phyloP scores from a whole-genome alignment of 768 basidiomycete species.

The Hebeloma cylindrosporum region DNA sequence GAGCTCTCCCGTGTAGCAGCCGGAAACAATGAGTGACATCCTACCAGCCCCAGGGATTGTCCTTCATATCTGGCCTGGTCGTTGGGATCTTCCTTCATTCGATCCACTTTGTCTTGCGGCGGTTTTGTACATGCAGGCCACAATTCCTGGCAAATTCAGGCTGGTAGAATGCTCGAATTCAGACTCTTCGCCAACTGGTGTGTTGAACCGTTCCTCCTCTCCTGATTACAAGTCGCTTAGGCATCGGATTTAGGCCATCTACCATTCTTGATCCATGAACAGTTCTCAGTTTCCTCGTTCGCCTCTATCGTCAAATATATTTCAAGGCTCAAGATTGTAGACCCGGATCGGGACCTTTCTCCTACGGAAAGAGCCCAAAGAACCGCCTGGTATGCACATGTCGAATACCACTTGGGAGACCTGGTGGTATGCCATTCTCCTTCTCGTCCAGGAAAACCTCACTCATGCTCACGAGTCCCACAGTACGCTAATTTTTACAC shows the following conservation, averaged over 20 bases:
- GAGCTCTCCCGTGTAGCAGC: not conserved
- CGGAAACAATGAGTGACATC: constrained; percentile 9
- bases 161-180: constrained; percentile 65
- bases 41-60: constrained; percentile 25
- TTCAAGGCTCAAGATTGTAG: constrained; percentile 41
- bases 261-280: constrained; percentile 66
- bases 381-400: constrained; percentile 64
- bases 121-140: constrained; percentile 65
- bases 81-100: constrained; percentile 64
- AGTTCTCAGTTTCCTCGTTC: constrained; percentile 49
- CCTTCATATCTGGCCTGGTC: constrained; percentile 70
- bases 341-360: constrained; percentile 51
- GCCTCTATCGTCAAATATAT: constrained; percentile 68
- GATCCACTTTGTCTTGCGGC: constrained; percentile 68
- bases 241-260: constrained; percentile 35
- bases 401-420: constrained; percentile 66
- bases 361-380: constrained; percentile 50
- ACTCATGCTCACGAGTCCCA: not conserved
- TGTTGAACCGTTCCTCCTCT: constrained; percentile 29
- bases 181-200: constrained; percentile 73
- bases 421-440: constrained; percentile 56
- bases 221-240: constrained; percentile 1
- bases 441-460: constrained; percentile 11
- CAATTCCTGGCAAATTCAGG: constrained; percentile 66
- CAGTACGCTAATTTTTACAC: constrained; percentile 69